Evolutionary conservation across 2,329 filamentous ascomycete species (phyloP), one percentile per base, ranked within the genome.

Genomic region (Fonsecaea pedrosoi): DNA sequence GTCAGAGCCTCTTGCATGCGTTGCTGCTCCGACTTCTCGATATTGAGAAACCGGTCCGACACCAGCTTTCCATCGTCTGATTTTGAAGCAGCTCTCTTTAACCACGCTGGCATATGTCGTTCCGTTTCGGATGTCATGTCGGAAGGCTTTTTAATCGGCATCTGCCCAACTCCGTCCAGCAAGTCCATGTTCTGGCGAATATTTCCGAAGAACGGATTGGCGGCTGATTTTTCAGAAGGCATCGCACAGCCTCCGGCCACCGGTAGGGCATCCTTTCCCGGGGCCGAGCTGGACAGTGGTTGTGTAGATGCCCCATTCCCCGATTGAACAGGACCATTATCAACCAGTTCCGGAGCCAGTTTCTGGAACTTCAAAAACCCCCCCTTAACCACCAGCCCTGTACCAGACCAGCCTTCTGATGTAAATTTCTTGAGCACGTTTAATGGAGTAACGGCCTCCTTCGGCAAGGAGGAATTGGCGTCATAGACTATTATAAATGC

Each of bases 141-240:
- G n/a, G 78, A 74, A 2, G 89, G 89, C 54, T 85, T 78, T 73
- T 87, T 87, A 65, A 91, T 74, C 13, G 86, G 76, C 70, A 89
- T 88, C 73, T 96, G 94, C 0, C 95, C 95, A 10, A 98, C 94
- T 21, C 95, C 95, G 71, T 92, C 93, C 37, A 96, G 90, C 18
- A 99, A 83, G 75, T 98, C 95, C 87, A 96, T 94, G 70, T 98
- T 97, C 77, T 98, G 95, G 53, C 95, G 89, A 73, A 99, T 98
- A 71, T 97, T 98, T 68, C 89, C 89, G 77, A 98, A 98, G 81
- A 99, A 98, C 0, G 94, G 94, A 73, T 96, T 96, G 0, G 88
- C 85, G 0, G 87, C 86, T 67, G 88, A 88, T 70, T 87, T 85
- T 0, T 87, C 84, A 0, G 79, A 74, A 4, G 95, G 95, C 77